Evolutionary conservation across 805 yeast species (phyloP).

Genomic region (Yamadazyma takamatsuzukensis): DNA sequence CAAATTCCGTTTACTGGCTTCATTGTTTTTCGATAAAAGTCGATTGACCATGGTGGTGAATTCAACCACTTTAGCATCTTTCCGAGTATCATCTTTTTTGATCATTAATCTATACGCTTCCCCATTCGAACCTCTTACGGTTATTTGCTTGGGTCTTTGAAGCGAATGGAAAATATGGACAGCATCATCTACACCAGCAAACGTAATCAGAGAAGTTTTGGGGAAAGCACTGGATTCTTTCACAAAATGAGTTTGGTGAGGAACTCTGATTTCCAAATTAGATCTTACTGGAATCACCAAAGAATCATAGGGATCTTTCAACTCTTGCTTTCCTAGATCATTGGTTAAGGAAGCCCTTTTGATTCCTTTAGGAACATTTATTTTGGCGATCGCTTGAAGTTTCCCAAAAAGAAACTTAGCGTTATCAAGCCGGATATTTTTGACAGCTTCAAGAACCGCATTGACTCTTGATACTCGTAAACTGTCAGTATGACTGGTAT

Average conservation of each 20-base stretch:
- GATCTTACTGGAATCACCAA: slow-evolving; percentile 73
- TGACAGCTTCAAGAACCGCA: slow-evolving; percentile 18
- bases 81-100: slow-evolving; percentile 88
- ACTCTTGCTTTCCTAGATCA: slow-evolving; percentile 37
- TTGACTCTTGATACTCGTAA: slow-evolving; percentile 25
- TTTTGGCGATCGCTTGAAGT: slow-evolving; percentile 41
- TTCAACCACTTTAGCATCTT: slow-evolving; percentile 92
- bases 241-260: slow-evolving; percentile 43
- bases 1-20: slow-evolving; percentile 68
- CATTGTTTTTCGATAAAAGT: slow-evolving; percentile 60
- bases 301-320: slow-evolving; percentile 29
- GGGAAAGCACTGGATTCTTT: slow-evolving; percentile 45
- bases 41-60: slow-evolving; percentile 84
- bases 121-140: slow-evolving; percentile 76
- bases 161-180: slow-evolving; percentile 75
- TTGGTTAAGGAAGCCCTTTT: slow-evolving; percentile 33
- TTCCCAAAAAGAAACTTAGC: slow-evolving; percentile 26
- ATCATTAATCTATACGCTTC: slow-evolving; percentile 70
- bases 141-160: slow-evolving; percentile 81
- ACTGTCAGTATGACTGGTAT: slow-evolving; percentile 52
- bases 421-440: neutral
- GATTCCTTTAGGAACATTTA: slow-evolving; percentile 31
- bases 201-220: slow-evolving; percentile 43
- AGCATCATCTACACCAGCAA: slow-evolving; percentile 58
- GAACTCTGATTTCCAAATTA: slow-evolving; percentile 65